phyloP scores from a whole-genome alignment of 1,284 basidiomycete genomes.

The Ustilago sp. region DNA sequence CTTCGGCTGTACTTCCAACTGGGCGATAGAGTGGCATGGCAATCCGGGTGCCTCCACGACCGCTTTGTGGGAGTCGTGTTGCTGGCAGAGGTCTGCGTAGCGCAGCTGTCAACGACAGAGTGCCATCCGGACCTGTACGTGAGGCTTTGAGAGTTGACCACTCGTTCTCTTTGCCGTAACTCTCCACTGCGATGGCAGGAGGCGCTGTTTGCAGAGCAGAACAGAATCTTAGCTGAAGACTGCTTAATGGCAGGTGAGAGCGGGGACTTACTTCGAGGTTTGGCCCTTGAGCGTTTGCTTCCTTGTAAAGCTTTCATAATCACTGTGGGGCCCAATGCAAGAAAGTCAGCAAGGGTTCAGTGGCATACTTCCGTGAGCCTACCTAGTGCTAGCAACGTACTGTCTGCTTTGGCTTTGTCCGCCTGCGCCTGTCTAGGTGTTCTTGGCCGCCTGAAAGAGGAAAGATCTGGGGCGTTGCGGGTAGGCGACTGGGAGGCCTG shows the following conservation, averaged over 20 bases:
- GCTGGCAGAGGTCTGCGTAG: conserved; percentile 28
- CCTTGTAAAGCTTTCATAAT: conserved; percentile 20
- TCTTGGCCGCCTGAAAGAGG: conserved; percentile 8
- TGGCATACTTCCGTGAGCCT: too few species aligned
- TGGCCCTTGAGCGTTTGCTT: conserved; percentile 17
- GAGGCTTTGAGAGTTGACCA: conserved; percentile 45
- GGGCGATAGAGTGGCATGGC: conserved; percentile 39
- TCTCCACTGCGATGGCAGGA: background rate
- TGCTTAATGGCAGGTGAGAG: background rate
- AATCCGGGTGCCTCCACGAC: conserved; percentile 22
- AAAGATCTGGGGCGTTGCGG: background rate
- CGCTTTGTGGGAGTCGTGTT: conserved; percentile 19
- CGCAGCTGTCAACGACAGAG: conserved; percentile 26
- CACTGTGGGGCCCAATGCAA: conserved; percentile 1
- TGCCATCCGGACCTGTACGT: conserved; percentile 21
- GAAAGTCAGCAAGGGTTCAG: background rate
- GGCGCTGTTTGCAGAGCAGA: background rate
- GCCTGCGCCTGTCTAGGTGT: conserved; percentile 16
- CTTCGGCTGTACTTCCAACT: conserved; percentile 31
- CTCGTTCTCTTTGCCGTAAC: conserved; percentile 17
- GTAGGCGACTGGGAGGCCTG: background rate
- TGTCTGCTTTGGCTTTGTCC: conserved; percentile 29
- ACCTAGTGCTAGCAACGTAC: conserved; percentile 4
- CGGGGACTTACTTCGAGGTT: conserved; percentile 8
- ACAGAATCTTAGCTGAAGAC: background rate